Conservation (phyloP, 176 grass and related monocot genomes). For the Alopecurus myosuroides region DNA sequence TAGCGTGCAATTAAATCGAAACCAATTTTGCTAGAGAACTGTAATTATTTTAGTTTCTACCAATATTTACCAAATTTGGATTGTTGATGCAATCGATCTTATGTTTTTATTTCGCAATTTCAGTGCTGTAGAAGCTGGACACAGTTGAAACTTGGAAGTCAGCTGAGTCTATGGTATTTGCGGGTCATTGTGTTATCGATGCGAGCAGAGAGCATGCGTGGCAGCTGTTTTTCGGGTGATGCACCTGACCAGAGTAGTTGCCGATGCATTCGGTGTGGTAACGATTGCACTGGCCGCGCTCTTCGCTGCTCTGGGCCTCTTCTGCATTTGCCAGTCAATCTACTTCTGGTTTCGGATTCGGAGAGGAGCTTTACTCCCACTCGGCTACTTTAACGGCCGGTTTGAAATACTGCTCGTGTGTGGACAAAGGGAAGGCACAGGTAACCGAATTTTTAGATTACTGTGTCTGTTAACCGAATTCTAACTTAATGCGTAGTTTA, state of each 20-base stretch:
- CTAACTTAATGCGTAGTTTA: no score
- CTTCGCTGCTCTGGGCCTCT: constrained; percentile 61
- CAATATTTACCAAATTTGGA: constrained; percentile 1
- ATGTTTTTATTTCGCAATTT: constrained; percentile 21
- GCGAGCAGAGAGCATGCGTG: constrained; percentile 95
- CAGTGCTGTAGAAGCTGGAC: constrained; percentile 34
- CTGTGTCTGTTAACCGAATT: no score
- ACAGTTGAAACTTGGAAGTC: constrained; percentile 16
- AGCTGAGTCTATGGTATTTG: constrained; percentile 41
- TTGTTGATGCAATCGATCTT: constrained; percentile 1
- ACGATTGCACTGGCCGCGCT: constrained; percentile 67
- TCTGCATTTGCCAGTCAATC: constrained; percentile 54
- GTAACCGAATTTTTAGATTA: no score
- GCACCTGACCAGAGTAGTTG: constrained; percentile 80
- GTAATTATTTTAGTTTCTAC: not conserved
- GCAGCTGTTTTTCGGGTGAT: constrained; percentile 85
- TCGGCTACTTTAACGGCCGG: constrained; percentile 89
- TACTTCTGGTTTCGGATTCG: constrained; percentile 57
- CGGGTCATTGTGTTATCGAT: constrained; percentile 59
- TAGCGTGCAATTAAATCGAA: constrained; percentile 4
- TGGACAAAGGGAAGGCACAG: no score
- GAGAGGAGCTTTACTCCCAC: constrained; percentile 40
- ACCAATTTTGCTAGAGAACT: not conserved
- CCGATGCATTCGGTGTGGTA: constrained; percentile 85
- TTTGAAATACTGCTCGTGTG: no score